Conservation (phyloP, 176 grass and related monocot genomes). For the Microstegium vimineum region DNA sequence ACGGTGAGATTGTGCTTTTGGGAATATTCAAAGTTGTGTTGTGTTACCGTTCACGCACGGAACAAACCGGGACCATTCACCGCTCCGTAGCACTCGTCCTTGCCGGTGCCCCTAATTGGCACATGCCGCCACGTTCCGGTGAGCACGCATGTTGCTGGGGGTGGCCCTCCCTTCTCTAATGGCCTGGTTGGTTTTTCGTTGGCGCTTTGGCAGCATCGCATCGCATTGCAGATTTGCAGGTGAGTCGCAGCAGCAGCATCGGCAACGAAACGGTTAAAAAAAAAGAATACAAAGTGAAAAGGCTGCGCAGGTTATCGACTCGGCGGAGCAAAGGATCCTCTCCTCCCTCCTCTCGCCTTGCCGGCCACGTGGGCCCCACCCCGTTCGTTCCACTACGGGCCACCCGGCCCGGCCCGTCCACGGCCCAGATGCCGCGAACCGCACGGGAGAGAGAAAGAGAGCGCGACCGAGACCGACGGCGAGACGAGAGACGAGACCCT, state of each 20-base stretch:
- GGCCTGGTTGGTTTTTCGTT: not conserved
- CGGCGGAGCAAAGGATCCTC: constrained; percentile 39
- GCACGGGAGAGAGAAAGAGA: not conserved
- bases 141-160: not conserved
- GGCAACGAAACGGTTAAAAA: not conserved
- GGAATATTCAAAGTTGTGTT: not conserved
- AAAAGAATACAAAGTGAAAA: not conserved
- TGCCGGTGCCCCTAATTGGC: not conserved
- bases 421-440: constrained; percentile 19
- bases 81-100: not conserved
- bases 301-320: not conserved
- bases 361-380: constrained; percentile 25
- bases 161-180: no score
- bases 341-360: not conserved
- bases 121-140: not conserved
- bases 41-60: not conserved
- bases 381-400: not conserved
- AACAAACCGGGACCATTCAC: not conserved
- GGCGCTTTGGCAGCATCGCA: not conserved
- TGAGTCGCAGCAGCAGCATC: no score
- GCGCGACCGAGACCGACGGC: not conserved
- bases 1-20: no score
- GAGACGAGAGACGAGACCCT: not conserved
- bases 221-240: no score
- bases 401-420: not conserved